These are phyloP conservation scores for Cytospora mali DNA, from an alignment of 2,329 filamentous ascomycete genomes.

Conservation along the genomic window DNA sequence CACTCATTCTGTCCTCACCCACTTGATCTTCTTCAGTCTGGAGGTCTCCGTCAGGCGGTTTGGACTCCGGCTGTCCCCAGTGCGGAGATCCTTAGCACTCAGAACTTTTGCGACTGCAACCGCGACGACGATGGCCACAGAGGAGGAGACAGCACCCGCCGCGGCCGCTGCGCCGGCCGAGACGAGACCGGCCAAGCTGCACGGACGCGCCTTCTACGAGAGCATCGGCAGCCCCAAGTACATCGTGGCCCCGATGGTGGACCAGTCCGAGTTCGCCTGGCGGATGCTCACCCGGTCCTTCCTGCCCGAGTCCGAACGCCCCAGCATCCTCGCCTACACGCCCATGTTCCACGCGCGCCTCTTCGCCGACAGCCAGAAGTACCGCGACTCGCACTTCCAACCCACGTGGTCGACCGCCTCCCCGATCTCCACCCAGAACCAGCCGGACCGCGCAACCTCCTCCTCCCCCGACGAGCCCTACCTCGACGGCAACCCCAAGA, in stretches of 20 bases:
- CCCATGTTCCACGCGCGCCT: slow-evolving; percentile 96
- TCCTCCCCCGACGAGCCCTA: slow-evolving; percentile 44
- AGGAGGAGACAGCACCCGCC: slow-evolving; percentile 13
- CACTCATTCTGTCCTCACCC: background rate
- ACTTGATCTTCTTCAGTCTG: slow-evolving; percentile 13
- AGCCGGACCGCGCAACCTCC: slow-evolving; percentile 26
- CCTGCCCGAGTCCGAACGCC: slow-evolving; percentile 66
- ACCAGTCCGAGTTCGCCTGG: slow-evolving; percentile 98
- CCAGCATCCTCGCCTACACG: slow-evolving; percentile 79
- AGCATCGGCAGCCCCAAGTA: slow-evolving; percentile 90
- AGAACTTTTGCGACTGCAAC: slow-evolving; percentile 13
- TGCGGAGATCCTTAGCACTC: background rate
- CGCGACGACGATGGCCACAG: slow-evolving; percentile 29
- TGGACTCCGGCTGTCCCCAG: slow-evolving; percentile 11
- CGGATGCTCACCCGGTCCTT: slow-evolving; percentile 94
- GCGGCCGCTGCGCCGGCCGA: slow-evolving; percentile 22
- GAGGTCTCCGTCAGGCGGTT: slow-evolving; percentile 20
- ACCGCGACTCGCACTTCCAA: slow-evolving; percentile 81
- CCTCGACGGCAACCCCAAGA: slow-evolving; percentile 82
- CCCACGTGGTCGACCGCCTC: slow-evolving; percentile 47
- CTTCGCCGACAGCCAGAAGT: slow-evolving; percentile 75
- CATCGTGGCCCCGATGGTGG: slow-evolving; percentile 95
- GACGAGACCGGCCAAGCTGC: slow-evolving; percentile 57
- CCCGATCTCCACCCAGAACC: slow-evolving; percentile 11
- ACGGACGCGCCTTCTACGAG: slow-evolving; percentile 90